Conservation (phyloP, 306 rosid species). For the Castanopsis chinensis region DNA sequence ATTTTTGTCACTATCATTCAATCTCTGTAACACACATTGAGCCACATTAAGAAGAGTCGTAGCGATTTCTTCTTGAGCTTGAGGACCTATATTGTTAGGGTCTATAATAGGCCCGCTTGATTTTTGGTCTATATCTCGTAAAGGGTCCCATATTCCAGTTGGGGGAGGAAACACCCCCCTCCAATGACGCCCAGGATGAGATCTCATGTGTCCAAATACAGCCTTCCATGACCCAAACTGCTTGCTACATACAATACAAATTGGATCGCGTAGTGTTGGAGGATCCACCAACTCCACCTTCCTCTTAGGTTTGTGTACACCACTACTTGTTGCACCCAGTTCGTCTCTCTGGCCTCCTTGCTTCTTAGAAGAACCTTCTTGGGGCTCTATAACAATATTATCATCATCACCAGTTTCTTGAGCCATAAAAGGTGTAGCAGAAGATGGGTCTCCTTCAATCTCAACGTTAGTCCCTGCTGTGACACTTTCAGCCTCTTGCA, state of each 20-base stretch:
- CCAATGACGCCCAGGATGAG: constrained; percentile 28
- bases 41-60: constrained; percentile 3
- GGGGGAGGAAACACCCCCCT: constrained; percentile 33
- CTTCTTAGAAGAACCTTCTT: not conserved
- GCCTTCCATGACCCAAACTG: constrained; percentile 32
- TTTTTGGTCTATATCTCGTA: too few relatives aligned
- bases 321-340: not conserved
- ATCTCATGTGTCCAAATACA: constrained; percentile 31
- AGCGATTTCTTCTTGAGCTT: not conserved
- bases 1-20: not conserved
- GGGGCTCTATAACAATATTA: not conserved
- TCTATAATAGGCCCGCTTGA: too few relatives aligned
- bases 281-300: constrained; percentile 11
- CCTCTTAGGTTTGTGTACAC: not conserved
- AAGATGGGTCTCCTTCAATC: too few relatives aligned
- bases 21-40: not conserved
- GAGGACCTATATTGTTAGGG: not conserved
- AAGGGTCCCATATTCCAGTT: not conserved
- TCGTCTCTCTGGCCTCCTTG: not conserved
- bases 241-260: constrained; percentile 20
- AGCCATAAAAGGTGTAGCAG: not conserved
- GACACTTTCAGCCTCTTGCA: not conserved
- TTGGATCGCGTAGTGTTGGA: not conserved
- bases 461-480: too few relatives aligned
- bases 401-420: not conserved